A percentile compares a stretch with the other conserved stretches of the same genome.
Conservation (phyloP, 345 rosid genomes). For the Populus alba region DNA sequence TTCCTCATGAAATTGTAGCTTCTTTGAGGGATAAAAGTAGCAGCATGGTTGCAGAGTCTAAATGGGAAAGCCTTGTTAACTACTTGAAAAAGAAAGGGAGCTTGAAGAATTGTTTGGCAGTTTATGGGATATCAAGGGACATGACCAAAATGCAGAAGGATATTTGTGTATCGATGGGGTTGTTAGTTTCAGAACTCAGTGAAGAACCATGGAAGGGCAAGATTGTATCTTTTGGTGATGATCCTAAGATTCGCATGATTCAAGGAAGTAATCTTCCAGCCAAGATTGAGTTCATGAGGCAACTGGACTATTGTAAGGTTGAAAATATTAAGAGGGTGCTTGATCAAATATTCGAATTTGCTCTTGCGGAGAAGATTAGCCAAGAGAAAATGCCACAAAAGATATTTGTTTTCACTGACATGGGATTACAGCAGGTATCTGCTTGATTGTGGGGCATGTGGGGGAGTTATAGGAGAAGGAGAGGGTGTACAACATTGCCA, state of each 20-base stretch:
- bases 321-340: neutral
- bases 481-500: no score
- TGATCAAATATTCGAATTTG: neutral
- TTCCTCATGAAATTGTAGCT: constrained; percentile 3
- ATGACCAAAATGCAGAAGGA: neutral
- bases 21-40: neutral
- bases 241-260: constrained; percentile 4
- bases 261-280: neutral
- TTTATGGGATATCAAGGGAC: neutral
- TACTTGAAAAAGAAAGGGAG: neutral
- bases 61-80: neutral
- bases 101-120: neutral
- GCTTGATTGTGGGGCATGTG: neutral
- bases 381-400: neutral
- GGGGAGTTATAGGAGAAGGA: neutral
- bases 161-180: constrained; percentile 3
- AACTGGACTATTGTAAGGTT: neutral
- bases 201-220: constrained; percentile 11
- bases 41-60: neutral
- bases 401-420: neutral
- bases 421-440: neutral
- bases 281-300: constrained; percentile 1
- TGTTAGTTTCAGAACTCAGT: neutral
- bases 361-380: neutral
- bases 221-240: neutral